Base-by-base conservation (phyloP, 352 stramenopile genomes). In the Globisporangium canariense region DNA sequence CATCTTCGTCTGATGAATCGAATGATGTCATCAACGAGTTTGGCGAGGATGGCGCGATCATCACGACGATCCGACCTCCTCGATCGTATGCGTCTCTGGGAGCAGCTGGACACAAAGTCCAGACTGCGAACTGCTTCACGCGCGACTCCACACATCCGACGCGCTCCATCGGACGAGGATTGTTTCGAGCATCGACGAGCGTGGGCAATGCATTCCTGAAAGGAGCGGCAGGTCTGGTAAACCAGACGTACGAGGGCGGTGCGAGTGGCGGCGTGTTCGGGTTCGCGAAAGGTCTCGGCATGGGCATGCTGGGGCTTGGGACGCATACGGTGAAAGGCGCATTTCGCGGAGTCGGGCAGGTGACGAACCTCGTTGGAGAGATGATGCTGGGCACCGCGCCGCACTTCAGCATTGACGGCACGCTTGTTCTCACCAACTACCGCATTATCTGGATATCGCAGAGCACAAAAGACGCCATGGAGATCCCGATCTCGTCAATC, bases 321-420 rank as follows among this genome's bases (percentile, higher is more conserved):
- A 93, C 86, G 4, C 88, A 96, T 47, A 91, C 88, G 0, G 84
- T 96, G 25, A 94, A 94, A 77, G 88, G 88, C 20, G 88, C 88
- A 22, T 88, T 96, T 41, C 86, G 88, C 46, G 85, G 86, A 46
- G 86, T 96, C 5, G 88, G 88, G 0, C 88, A 96, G 58, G 86
- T 96, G 57, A 96, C 88, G 1, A 90, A 93, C 51, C 73, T 93
- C 14, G 88, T 96, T 2, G 88, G 88, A 1, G 88, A 96, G 52
- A 93, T 94, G 84, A 85, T 94, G 18, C 69, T 94, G 47, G 88
- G 88, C 18, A 85, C 82, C 45, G 88, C 87, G 14, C 85, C 83
- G 18, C 88, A 96, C 61, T 96, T 94, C 70, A 94, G 84, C 41
- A 93, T 96, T 64, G 86, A 96, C 57, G 88, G 88, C 0, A 86